Evolutionary conservation across 495 filamentous ascomycete genomes (phyloP), one percentile per base, ranked within the genome.

Genomic region (Aspergillus asperescens): DNA sequence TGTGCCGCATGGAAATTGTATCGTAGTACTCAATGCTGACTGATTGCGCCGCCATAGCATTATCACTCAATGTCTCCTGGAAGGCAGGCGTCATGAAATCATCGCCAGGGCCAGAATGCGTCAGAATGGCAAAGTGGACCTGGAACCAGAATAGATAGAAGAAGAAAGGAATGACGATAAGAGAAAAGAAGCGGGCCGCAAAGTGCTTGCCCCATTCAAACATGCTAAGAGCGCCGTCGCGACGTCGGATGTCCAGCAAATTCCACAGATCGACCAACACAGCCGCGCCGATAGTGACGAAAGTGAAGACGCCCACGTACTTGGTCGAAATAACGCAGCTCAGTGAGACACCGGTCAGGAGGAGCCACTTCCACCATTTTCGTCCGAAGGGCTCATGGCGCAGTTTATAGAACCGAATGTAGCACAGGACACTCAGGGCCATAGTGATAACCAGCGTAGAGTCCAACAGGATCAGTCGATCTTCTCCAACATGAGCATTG

Each of bases 131-230:
- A 66, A 98, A 97, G 71, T 98, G 93, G 25, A 97, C 90, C 76
- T 97, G 93, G 83, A 98, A 98, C 94, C 94, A 98, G 77, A 98
- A 98, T 24, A 98, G 80, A 67, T 97, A 98, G 70, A 97, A 93
- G 59, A 97, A 78, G 80, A 96, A 96, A 29, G 93, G 93, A 43
- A 97, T 79, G 37, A 95, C 61, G 58, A 97, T 88, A 31, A 98
- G 76, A 7, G 84, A 90, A 58, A 93, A 75, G 13, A 81, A 78
- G 24, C 93, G 88, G 59, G 93, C 93, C 7, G 73, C 80, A 63
- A 98, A 92, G 67, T 98, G 93, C 75, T 94, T 92, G 44, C 77
- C 79, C 72, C 95, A 97, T 42, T 86, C 77, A 43, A 78, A 73
- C 60, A 98, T 77, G 57, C 72, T 82, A 48, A 98, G 76, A 20